Base-by-base conservation (phyloP, 139 green algal species). In the Chlamydomonas sp. region DNA sequence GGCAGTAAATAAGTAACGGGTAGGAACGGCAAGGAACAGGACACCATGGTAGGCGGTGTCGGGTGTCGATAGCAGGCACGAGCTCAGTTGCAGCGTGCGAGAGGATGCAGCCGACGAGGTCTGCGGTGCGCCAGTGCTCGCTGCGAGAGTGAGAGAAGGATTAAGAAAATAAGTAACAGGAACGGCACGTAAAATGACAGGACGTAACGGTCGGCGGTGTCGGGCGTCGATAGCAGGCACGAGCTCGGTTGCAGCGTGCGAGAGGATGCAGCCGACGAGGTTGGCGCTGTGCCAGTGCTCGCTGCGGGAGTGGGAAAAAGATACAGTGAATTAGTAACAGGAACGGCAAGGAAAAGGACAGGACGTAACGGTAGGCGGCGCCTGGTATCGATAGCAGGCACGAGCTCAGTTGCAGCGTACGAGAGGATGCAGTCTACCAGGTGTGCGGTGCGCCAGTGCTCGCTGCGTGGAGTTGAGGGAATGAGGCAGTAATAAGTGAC, bases 401-500 rank as follows among this genome's bases (percentile, higher is more conserved):
- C 43, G 48, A 95, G 78, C 31, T 84, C 67, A 0, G 83, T 93
- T 29, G 74, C 75, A 5, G 85, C 74, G 65, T 84, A 91, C 31
- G 64, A 87, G 59, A 93, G 74, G 48, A 95, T 86, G 73, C 82
- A 92, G 78, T 95, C 89, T 43, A 91, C 88, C 70, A 90, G 74
- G 71, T 92, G 47, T 8, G 30, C 38, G 22, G 79, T 60, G 37
- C 65, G 82, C 70, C 87, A 54, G 34, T 66, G 72, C 16, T 54
- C 13, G 43, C 20, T 54, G 13, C 13, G 43, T 54, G 43, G 20
- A 54, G 13, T 54, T 26, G 16, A 13, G 20, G 13, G 43, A 20
- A n/a, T n/a, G n/a, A n/a, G n/a, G n/a, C 20, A 54, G 43, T 54
- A 54, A 26, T 54, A 26, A 20, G 13, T 26, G 13, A 54, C 43